phyloP scores from a whole-genome alignment of 2,329 filamentous ascomycete species.

The Colletotrichum higginsianum region DNA sequence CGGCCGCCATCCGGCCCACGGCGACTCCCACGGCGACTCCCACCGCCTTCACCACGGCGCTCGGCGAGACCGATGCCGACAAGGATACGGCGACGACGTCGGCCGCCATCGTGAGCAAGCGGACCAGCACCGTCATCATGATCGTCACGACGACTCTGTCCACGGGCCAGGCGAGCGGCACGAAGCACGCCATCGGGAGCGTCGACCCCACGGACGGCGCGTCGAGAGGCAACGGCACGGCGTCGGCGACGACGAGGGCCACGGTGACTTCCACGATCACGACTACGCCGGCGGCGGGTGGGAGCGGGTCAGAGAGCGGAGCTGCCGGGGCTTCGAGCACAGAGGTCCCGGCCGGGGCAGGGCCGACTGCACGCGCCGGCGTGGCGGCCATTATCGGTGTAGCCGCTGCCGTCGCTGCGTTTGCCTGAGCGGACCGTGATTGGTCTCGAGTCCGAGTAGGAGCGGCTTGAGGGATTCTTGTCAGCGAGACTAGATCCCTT shows the following conservation, averaged over 20 bases:
- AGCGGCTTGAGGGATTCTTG: neutral
- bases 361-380: conserved; percentile 29
- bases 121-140: neutral
- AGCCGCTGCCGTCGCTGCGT: conserved; percentile 6
- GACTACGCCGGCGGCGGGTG: neutral
- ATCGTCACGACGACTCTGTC: neutral
- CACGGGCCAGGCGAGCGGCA: neutral
- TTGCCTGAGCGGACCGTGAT: neutral
- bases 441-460: neutral
- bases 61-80: neutral
- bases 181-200: neutral
- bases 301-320: neutral
- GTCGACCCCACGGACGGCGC: neutral
- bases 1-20: neutral
- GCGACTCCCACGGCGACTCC: neutral
- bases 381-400: conserved; percentile 21
- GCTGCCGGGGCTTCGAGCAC: neutral
- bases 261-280: neutral
- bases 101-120: neutral
- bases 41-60: neutral
- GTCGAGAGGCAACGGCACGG: too few species aligned
- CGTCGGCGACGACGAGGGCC: neutral
- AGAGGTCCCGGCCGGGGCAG: conserved; percentile 22
- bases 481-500: neutral
- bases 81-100: conserved; percentile 8